Percentiles rank a stretch among this genome's conserved stretches.
Evolutionary conservation across 2,329 filamentous ascomycete genomes (phyloP).

Genomic region (Pseudocercospora musae): DNA sequence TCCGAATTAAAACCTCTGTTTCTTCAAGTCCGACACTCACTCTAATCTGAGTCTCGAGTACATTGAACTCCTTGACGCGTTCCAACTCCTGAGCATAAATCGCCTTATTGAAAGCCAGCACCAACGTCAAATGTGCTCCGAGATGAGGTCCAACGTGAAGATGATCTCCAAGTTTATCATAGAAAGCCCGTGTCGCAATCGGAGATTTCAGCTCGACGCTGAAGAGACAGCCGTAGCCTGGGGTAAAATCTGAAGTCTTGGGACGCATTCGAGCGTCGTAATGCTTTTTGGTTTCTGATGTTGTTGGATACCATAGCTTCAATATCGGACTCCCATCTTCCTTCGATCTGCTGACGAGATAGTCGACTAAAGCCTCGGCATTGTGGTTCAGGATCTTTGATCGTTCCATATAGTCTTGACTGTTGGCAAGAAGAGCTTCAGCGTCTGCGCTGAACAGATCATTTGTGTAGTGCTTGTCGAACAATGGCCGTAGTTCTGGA

Average conservation of each 20-base stretch:
- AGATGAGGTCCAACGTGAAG: slow-evolving; percentile 55
- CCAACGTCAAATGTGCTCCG: slow-evolving; percentile 52
- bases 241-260: slow-evolving; percentile 45
- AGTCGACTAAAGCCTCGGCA: slow-evolving; percentile 73
- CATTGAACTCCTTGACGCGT: slow-evolving; percentile 28
- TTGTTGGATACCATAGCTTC: slow-evolving; percentile 8
- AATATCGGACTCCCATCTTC: not conserved
- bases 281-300: slow-evolving; percentile 1
- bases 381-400: slow-evolving; percentile 80
- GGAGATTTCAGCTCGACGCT: slow-evolving; percentile 50
- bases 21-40: slow-evolving; percentile 9
- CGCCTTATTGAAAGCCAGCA: slow-evolving; percentile 48
- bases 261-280: slow-evolving; percentile 31
- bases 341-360: slow-evolving; percentile 47
- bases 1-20: not conserved
- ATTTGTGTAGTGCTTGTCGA: slow-evolving; percentile 70
- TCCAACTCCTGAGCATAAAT: slow-evolving; percentile 43
- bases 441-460: slow-evolving; percentile 89
- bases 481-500: slow-evolving; percentile 60
- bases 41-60: not conserved
- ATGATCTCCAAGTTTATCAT: slow-evolving; percentile 42
- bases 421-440: slow-evolving; percentile 90
- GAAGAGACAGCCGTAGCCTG: slow-evolving; percentile 56
- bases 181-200: slow-evolving; percentile 46
- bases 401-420: slow-evolving; percentile 77